Evolutionary conservation across 441 rosid species (phyloP).

Genomic region (Theobroma grandiflorum): DNA sequence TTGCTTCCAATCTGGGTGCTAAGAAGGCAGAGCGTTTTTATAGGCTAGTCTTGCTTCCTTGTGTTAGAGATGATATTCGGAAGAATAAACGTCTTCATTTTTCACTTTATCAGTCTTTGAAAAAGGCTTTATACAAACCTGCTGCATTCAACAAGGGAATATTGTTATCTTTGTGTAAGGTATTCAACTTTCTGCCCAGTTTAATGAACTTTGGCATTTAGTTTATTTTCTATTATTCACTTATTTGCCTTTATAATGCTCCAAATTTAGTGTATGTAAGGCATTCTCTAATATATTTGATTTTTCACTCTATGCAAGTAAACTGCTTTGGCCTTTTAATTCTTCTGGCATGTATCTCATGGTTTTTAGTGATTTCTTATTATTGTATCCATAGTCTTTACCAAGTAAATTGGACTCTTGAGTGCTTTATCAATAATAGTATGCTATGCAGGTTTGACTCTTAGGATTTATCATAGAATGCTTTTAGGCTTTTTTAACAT

Average conservation of each 20-base stretch:
- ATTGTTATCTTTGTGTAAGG: constrained; percentile 87
- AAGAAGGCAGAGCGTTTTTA: constrained; percentile 77
- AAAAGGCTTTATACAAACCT: constrained; percentile 83
- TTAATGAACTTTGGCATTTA: not conserved
- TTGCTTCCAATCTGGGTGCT: constrained; percentile 76
- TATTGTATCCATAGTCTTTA: too few species aligned
- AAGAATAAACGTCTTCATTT: constrained; percentile 86
- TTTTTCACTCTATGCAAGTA: too few species aligned
- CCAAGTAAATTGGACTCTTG: too few species aligned
- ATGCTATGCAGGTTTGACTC: not conserved
- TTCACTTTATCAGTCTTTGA: constrained; percentile 79
- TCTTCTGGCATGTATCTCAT: too few species aligned
- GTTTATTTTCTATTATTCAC: not conserved
- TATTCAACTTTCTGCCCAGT: constrained; percentile 26
- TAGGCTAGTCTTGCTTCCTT: constrained; percentile 83
- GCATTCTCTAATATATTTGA: not conserved
- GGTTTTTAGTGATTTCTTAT: too few species aligned
- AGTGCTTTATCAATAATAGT: too few species aligned
- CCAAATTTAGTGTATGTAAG: not conserved
- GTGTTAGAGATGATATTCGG: constrained; percentile 86
- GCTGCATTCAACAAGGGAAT: constrained; percentile 95
- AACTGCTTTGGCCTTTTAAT: too few species aligned
- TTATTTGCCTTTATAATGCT: not conserved
- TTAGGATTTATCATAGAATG: not conserved
- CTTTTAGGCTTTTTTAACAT: not conserved